Conservation (phyloP, 169 alveolate species). For the Eimeria mitis region DNA sequence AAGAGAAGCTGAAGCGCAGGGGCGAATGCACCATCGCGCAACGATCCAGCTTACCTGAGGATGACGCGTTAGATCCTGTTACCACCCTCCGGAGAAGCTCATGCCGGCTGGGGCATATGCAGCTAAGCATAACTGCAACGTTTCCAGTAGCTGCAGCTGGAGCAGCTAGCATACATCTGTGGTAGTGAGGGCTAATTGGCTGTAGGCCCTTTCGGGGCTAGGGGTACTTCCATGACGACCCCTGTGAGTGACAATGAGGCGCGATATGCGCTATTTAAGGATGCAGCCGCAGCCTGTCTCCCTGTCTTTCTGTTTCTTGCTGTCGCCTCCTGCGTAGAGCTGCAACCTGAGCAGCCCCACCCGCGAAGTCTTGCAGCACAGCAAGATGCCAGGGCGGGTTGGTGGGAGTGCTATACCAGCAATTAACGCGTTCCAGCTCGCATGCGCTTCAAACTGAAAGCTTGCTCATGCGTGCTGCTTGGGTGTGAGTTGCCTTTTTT, state of each 20-base stretch:
- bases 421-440: not conserved
- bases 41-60: constrained; percentile 43
- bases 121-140: constrained; percentile 17
- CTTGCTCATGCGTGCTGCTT: not conserved
- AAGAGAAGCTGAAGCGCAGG: constrained; percentile 40
- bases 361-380: not conserved
- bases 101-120: constrained; percentile 20
- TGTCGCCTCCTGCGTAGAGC: not conserved
- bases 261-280: not conserved
- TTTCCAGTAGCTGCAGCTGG: constrained; percentile 36
- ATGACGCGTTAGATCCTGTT: constrained; percentile 58
- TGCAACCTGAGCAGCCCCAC: constrained; percentile 1
- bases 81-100: constrained; percentile 12
- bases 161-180: constrained; percentile 20
- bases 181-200: constrained; percentile 36
- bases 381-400: not conserved
- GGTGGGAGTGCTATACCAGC: not conserved
- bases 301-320: not conserved
- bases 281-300: constrained; percentile 25
- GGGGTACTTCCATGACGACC: not conserved
- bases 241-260: not conserved
- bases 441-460: not conserved
- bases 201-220: constrained; percentile 13
- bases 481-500: not conserved
- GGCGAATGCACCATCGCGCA: constrained; percentile 34